Percentiles rank a stretch among this genome's conserved stretches.
These are phyloP conservation scores for Candida coquimbonensis DNA, from an alignment of 805 yeast species.

Conservation along the genomic window DNA sequence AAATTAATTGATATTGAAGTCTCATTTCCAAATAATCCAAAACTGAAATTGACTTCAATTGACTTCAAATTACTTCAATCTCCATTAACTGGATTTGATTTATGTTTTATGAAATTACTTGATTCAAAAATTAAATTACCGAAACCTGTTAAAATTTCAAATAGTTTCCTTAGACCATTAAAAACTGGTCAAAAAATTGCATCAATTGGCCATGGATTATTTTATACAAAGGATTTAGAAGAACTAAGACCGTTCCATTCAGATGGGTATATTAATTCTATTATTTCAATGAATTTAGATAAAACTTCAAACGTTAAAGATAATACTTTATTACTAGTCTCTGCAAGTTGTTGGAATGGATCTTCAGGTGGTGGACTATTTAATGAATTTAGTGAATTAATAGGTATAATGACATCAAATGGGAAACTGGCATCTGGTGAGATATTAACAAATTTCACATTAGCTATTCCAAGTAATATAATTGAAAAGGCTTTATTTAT, in stretches of 20 bases:
- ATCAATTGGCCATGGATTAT: slow-evolving; percentile 23
- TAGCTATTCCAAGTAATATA: slow-evolving; percentile 21
- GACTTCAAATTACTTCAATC: slow-evolving; percentile 11
- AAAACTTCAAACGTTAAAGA: neutral
- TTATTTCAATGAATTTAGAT: slow-evolving; percentile 12
- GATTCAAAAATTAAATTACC: slow-evolving; percentile 3
- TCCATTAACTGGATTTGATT: slow-evolving; percentile 22
- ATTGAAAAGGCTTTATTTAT: slow-evolving; percentile 18
- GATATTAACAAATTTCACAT: slow-evolving; percentile 22
- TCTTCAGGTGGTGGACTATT: slow-evolving; percentile 26
- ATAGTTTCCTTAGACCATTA: slow-evolving; percentile 4
- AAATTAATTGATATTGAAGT: slow-evolving; percentile 10
- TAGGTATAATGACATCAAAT: slow-evolving; percentile 25
- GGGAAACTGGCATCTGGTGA: slow-evolving; percentile 23
- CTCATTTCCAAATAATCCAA: slow-evolving; percentile 6
- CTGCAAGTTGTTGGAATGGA: slow-evolving; percentile 26
- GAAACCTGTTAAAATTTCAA: slow-evolving; percentile 9
- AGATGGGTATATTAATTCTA: slow-evolving; percentile 17
- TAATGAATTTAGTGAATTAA: slow-evolving; percentile 16
- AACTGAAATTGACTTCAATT: neutral
- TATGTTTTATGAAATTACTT: slow-evolving; percentile 17
- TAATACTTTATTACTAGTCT: slow-evolving; percentile 16
- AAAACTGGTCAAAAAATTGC: slow-evolving; percentile 13
- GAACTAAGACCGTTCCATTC: slow-evolving; percentile 16
- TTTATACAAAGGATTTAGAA: slow-evolving; percentile 8